Evolutionary conservation across 768 basidiomycete species (phyloP).

Genomic region (Trametes gibbosa): DNA sequence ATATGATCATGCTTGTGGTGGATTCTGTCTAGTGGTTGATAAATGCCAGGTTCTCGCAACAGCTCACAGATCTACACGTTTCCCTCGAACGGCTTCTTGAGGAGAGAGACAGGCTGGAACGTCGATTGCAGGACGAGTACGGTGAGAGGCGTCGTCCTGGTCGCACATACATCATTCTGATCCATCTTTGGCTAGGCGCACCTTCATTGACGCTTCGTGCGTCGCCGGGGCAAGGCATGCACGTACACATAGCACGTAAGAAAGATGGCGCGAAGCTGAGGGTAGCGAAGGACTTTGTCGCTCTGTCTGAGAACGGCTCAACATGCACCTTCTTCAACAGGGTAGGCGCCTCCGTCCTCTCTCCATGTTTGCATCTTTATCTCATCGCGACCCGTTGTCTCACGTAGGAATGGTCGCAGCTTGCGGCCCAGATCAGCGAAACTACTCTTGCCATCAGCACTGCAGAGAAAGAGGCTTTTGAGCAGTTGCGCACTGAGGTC

Average conservation of each 20-base stretch:
- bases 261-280: constrained; percentile 55
- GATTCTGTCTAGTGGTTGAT: background rate
- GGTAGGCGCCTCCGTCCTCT: constrained; percentile 1
- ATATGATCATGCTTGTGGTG: background rate
- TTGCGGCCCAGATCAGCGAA: constrained; percentile 67
- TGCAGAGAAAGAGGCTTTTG: constrained; percentile 75
- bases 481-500: constrained; percentile 65
- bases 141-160: constrained; percentile 37
- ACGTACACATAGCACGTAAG: constrained; percentile 69
- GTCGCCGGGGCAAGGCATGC: constrained; percentile 66
- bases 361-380: background rate
- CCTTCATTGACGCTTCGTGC: constrained; percentile 73
- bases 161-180: background rate
- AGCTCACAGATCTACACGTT: constrained; percentile 48
- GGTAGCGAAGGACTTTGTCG: constrained; percentile 48
- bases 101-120: constrained; percentile 52
- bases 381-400: background rate
- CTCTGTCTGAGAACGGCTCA: constrained; percentile 58
- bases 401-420: constrained; percentile 70
- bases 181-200: constrained; percentile 42
- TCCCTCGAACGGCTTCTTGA: constrained; percentile 43
- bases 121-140: constrained; percentile 48
- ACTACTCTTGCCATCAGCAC: constrained; percentile 47
- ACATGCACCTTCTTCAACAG: constrained; percentile 68
- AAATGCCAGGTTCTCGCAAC: constrained; percentile 53